Conservation (phyloP, 1,284 basidiomycete genomes). For the Sporisorium reilianum region DNA sequence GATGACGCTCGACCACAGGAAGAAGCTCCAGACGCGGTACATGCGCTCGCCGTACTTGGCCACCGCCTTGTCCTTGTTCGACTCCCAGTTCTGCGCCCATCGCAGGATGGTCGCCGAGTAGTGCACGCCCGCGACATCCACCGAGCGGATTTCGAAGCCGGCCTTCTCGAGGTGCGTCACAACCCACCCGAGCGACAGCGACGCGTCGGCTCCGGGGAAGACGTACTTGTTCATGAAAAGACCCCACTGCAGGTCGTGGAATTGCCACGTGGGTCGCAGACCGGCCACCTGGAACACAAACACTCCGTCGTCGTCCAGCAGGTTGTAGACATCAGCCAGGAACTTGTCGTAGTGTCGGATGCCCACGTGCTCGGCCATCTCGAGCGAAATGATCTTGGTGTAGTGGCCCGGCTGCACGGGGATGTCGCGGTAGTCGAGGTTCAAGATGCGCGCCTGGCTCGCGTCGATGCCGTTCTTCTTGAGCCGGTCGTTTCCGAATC, state of each 20-base stretch:
- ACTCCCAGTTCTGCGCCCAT: slow-evolving; percentile 70
- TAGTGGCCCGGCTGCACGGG: slow-evolving; percentile 82
- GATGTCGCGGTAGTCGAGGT: slow-evolving; percentile 94
- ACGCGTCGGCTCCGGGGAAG: slow-evolving; percentile 94
- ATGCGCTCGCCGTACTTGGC: slow-evolving; percentile 87
- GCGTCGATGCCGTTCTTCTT: slow-evolving; percentile 80
- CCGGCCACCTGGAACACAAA: slow-evolving; percentile 98
- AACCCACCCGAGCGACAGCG: slow-evolving; percentile 91
- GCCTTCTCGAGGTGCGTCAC: slow-evolving; percentile 82
- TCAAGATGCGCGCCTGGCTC: slow-evolving; percentile 87
- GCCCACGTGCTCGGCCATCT: slow-evolving; percentile 97
- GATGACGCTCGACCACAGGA: slow-evolving; percentile 65
- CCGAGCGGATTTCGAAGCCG: slow-evolving; percentile 95
- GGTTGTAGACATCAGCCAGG: slow-evolving; percentile 89
- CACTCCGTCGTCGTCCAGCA: slow-evolving; percentile 92
- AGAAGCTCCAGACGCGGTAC: slow-evolving; percentile 70
- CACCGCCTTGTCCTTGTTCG: slow-evolving; percentile 81
- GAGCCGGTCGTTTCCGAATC: slow-evolving; percentile 91
- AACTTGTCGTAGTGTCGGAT: slow-evolving; percentile 91
- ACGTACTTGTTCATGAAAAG: slow-evolving; percentile 72
- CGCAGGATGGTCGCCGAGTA: slow-evolving; percentile 90
- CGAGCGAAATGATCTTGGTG: slow-evolving; percentile 94
- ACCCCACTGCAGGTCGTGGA: slow-evolving; percentile 95
- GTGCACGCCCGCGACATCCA: slow-evolving; percentile 83
- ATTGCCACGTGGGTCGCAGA: slow-evolving; percentile 93